These are phyloP conservation scores for Poa annua DNA, from an alignment of 176 grass and related monocot species.

Conservation along the genomic window DNA sequence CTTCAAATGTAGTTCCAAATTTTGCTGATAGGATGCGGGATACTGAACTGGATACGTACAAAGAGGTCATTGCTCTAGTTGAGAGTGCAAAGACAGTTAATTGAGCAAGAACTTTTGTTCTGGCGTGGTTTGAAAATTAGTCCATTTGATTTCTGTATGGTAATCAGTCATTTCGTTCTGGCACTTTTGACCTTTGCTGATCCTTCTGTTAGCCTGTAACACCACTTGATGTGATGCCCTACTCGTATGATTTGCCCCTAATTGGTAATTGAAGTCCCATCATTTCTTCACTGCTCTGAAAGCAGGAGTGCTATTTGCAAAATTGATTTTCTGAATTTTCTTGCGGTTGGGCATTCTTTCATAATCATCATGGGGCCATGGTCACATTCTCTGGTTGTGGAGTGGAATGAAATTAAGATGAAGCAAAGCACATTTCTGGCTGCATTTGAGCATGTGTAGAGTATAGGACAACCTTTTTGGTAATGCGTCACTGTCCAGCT, in stretches of 20 bases:
- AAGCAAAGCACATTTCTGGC: not conserved
- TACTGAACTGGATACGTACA: slow-evolving; percentile 42
- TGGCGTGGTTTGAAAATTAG: not conserved
- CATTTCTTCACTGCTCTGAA: not conserved
- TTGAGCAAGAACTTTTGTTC: not conserved
- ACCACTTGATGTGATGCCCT: not conserved
- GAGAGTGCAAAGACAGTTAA: slow-evolving; percentile 19
- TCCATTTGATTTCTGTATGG: slow-evolving; percentile 11
- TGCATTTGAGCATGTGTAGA: not conserved
- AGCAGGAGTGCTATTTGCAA: not conserved
- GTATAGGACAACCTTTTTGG: slow-evolving; percentile 38
- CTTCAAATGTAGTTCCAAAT: slow-evolving; percentile 40
- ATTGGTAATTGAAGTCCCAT: not conserved
- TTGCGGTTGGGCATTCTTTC: not conserved
- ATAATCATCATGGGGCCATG: not conserved
- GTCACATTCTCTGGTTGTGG: not conserved
- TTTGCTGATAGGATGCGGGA: slow-evolving; percentile 40
- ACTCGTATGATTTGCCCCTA: slow-evolving; percentile 24
- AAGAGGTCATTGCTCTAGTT: slow-evolving; percentile 30
- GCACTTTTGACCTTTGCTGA: slow-evolving; percentile 3
- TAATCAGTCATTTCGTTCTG: slow-evolving; percentile 23
- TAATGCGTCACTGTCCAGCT: slow-evolving; percentile 41
- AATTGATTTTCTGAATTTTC: not conserved
- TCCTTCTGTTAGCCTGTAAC: not conserved
- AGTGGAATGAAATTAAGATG: slow-evolving; percentile 8